Conservation (phyloP, 176 grass and related monocot species). For the Carex parvula region DNA sequence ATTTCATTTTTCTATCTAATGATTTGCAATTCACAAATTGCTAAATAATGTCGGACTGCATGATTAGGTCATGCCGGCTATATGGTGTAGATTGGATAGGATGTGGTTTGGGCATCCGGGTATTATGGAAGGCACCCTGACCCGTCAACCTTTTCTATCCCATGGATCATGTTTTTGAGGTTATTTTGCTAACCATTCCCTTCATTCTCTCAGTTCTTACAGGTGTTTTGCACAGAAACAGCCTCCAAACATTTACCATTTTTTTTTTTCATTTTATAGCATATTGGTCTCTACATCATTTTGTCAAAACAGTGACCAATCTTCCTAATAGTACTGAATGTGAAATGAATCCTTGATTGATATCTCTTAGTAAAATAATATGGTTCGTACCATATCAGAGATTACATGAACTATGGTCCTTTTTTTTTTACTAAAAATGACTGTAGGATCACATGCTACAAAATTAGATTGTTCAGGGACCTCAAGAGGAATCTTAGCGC, state of each 20-base stretch:
- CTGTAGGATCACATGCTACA: background rate
- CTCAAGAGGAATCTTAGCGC: background rate
- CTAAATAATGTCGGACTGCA: conserved; percentile 21
- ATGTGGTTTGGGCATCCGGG: conserved; percentile 97
- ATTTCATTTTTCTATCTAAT: conserved; percentile 17
- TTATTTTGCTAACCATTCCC: conserved; percentile 21
- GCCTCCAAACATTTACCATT: background rate
- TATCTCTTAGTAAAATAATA: background rate
- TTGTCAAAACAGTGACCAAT: background rate
- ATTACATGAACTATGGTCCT: background rate
- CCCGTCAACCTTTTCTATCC: conserved; percentile 97
- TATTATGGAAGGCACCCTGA: conserved; percentile 87
- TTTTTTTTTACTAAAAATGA: background rate
- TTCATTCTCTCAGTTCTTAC: background rate
- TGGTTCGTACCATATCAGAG: background rate
- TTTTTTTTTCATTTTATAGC: background rate
- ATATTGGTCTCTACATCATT: background rate
- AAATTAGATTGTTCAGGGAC: background rate
- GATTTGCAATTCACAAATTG: conserved; percentile 23
- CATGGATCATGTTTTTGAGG: conserved; percentile 99
- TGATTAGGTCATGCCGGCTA: conserved; percentile 94
- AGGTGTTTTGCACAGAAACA: background rate
- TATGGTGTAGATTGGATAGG: conserved; percentile 99
- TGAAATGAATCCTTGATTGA: background rate
- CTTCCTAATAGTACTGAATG: background rate